A percentile compares a stretch with the other conserved stretches of the same genome.
phyloP scores from a whole-genome alignment of 1,284 basidiomycete genomes.

The Tilletia caries region DNA sequence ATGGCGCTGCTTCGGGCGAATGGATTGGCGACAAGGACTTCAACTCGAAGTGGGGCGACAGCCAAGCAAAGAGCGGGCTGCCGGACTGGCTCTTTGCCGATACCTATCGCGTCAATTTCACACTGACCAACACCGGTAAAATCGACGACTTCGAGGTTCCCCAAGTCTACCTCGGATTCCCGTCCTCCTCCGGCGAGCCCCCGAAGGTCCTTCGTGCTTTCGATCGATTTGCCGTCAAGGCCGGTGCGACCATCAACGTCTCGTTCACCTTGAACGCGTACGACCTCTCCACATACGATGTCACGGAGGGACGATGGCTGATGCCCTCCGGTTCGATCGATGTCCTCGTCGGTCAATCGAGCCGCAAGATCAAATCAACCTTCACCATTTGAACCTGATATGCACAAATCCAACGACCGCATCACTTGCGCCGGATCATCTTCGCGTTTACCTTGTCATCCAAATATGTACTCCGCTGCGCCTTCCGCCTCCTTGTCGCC shows the following conservation, averaged over 20 bases:
- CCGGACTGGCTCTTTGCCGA: conserved; percentile 41
- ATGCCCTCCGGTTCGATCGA: conserved; percentile 32
- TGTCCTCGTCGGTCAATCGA: conserved; percentile 35
- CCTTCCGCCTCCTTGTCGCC: no score
- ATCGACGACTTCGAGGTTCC: conserved; percentile 42
- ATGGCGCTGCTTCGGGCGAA: conserved; percentile 27
- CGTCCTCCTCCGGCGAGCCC: conserved; percentile 34
- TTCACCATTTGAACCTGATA: conserved; percentile 10
- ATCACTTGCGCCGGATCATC: no score
- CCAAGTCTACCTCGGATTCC: conserved; percentile 43
- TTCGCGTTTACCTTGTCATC: no score
- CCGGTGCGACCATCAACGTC: conserved; percentile 25
- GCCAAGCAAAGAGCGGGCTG: conserved; percentile 12
- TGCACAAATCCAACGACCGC: neutral
- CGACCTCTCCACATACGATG: conserved; percentile 36
- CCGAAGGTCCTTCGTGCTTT: conserved; percentile 44
- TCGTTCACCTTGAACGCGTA: conserved; percentile 34
- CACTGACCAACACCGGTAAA: conserved; percentile 35
- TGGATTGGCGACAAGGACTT: conserved; percentile 24
- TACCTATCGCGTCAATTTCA: conserved; percentile 33
- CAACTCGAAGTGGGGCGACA: conserved; percentile 14
- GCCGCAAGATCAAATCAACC: conserved; percentile 28
- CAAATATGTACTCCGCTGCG: no score
- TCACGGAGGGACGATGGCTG: conserved; percentile 29
- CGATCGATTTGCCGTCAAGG: conserved; percentile 29